Percentiles rank a stretch among this genome's conserved stretches.
Conservation (phyloP, 495 filamentous ascomycete species). For the Penicillium psychrofluorescens region DNA sequence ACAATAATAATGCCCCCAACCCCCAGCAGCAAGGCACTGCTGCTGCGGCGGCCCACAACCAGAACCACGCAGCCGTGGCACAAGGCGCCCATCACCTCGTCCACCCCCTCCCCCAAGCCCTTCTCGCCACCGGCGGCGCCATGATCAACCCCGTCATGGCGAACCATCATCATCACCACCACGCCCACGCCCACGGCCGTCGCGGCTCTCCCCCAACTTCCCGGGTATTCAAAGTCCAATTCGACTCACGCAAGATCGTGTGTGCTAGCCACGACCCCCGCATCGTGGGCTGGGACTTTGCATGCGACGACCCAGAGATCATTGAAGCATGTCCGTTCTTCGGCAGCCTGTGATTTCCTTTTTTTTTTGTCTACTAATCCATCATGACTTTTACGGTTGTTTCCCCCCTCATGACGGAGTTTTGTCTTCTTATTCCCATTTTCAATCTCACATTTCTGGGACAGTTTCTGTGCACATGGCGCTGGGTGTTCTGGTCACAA, state of each 20-base stretch:
- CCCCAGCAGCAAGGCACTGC: constrained; percentile 7
- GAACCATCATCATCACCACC: constrained; percentile 15
- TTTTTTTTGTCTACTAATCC: background rate
- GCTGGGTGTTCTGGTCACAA: too few species aligned
- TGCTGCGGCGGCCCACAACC: constrained; percentile 15
- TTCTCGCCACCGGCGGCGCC: background rate
- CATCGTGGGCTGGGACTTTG: constrained; percentile 98
- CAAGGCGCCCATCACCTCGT: background rate
- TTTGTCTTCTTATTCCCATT: too few species aligned
- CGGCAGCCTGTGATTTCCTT: constrained; percentile 23
- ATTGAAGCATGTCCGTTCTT: constrained; percentile 79
- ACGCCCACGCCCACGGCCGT: constrained; percentile 8
- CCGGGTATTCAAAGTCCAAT: constrained; percentile 96
- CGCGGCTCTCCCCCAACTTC: constrained; percentile 30
- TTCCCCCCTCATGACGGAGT: too few species aligned
- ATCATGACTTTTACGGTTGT: too few species aligned
- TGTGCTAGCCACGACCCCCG: constrained; percentile 84
- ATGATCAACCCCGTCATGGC: constrained; percentile 1
- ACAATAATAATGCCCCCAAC: too few species aligned
- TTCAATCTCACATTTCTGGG: too few species aligned
- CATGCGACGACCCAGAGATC: constrained; percentile 77
- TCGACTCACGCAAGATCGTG: constrained; percentile 88
- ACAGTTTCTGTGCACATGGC: too few species aligned
- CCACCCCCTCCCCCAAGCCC: background rate
- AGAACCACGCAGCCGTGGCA: background rate